Percentiles rank a stretch among this genome's conserved stretches.
Evolutionary conservation across 2,329 filamentous ascomycete genomes (phyloP).

Genomic region (Blumeriella jaapii): DNA sequence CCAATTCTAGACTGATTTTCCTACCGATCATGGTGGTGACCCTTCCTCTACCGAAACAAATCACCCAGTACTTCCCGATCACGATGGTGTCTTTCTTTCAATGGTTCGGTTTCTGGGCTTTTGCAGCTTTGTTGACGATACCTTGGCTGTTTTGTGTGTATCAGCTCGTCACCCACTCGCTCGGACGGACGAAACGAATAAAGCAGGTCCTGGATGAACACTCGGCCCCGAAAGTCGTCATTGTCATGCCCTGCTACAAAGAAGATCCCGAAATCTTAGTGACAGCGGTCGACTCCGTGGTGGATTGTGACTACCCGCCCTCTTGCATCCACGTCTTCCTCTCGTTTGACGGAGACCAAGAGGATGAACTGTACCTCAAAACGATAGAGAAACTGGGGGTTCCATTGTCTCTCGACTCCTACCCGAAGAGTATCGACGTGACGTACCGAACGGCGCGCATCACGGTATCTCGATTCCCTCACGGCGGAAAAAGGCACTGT

Average conservation of each 20-base stretch:
- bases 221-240: constrained; percentile 84
- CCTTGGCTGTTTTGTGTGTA: constrained; percentile 93
- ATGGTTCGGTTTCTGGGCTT: constrained; percentile 94
- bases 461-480: constrained; percentile 83
- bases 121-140: constrained; percentile 70
- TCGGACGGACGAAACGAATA: constrained; percentile 72
- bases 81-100: constrained; percentile 63
- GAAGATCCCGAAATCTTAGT: constrained; percentile 77
- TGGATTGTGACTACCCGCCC: constrained; percentile 86
- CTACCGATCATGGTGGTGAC: constrained; percentile 92
- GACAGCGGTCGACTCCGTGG: constrained; percentile 80
- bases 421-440: constrained; percentile 85
- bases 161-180: constrained; percentile 74
- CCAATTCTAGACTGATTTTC: constrained; percentile 56
- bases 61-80: constrained; percentile 62
- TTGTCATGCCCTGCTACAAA: constrained; percentile 95
- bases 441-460: constrained; percentile 72
- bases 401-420: constrained; percentile 61
- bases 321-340: constrained; percentile 91
- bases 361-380: constrained; percentile 80
- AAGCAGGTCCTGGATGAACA: constrained; percentile 75
- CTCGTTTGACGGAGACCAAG: constrained; percentile 83
- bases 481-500: constrained; percentile 87
- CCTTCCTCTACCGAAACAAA: constrained; percentile 62
- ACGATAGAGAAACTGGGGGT: constrained; percentile 80